phyloP scores from a whole-genome alignment of 192 early-diverging fungal genomes.

The Paraglomus brasilianum region DNA sequence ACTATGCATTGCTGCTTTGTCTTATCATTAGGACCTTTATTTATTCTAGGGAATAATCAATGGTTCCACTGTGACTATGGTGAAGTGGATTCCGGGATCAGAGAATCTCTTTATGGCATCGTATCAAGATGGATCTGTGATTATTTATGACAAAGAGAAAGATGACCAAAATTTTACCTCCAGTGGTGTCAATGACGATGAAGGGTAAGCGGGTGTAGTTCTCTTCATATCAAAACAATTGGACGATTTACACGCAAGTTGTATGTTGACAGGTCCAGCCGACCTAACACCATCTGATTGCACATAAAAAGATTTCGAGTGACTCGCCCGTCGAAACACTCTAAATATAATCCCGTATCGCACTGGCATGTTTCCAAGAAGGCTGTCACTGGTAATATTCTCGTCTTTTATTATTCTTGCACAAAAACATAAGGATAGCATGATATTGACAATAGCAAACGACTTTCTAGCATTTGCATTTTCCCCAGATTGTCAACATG shows the following conservation, averaged over 20 bases:
- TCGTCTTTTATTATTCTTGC: too few species aligned
- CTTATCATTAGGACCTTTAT: background rate
- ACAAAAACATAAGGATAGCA: too few species aligned
- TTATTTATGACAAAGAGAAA: constrained; percentile 83
- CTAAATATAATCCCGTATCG: constrained; percentile 78
- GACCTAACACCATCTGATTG: constrained; percentile 7
- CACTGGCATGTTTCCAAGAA: constrained; percentile 76
- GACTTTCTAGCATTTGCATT: constrained; percentile 64
- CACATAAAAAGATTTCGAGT: constrained; percentile 51
- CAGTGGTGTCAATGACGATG: constrained; percentile 31
- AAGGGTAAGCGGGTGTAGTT: constrained; percentile 29
- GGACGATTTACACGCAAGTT: background rate
- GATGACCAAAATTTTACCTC: constrained; percentile 68
- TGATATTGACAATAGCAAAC: background rate
- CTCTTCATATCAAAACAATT: background rate
- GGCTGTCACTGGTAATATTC: constrained; percentile 64
- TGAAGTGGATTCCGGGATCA: constrained; percentile 89
- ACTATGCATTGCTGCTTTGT: background rate
- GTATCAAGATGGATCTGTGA: constrained; percentile 78
- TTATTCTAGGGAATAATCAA: constrained; percentile 58
- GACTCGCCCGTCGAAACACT: constrained; percentile 54
- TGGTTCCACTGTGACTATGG: constrained; percentile 66
- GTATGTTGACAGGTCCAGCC: constrained; percentile 18
- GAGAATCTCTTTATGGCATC: constrained; percentile 83
- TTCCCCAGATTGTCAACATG: constrained; percentile 78